Evolutionary conservation across 345 rosid species (phyloP).

Genomic region (Camelina hispida): DNA sequence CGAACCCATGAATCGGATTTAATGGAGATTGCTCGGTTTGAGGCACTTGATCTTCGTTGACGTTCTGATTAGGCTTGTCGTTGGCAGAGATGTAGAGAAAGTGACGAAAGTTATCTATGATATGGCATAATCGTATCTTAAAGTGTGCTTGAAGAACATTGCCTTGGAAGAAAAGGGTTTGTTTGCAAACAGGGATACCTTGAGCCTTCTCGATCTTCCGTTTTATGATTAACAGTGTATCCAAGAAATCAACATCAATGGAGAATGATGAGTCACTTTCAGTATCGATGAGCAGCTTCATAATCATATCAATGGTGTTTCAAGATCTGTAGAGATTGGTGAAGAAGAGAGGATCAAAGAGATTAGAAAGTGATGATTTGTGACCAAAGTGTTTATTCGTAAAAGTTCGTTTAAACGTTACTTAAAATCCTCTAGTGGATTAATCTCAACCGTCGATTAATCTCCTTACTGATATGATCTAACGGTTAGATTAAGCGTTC

Average conservation of each 20-base stretch:
- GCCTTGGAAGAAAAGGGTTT: slow-evolving; percentile 54
- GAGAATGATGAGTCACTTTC: slow-evolving; percentile 1
- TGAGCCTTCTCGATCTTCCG: slow-evolving; percentile 64
- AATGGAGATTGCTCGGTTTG: too few species aligned
- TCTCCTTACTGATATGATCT: too few species aligned
- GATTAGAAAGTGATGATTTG: too few species aligned
- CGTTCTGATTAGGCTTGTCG: not conserved
- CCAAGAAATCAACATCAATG: slow-evolving; percentile 62
- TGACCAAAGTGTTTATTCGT: too few species aligned
- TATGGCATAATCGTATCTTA: not conserved
- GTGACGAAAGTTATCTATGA: slow-evolving; percentile 56
- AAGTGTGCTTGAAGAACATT: slow-evolving; percentile 42
- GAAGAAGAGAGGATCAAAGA: too few species aligned
- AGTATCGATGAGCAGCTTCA: slow-evolving; percentile 46
- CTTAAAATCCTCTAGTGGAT: too few species aligned
- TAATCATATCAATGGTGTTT: slow-evolving; percentile 9
- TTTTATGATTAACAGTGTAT: slow-evolving; percentile 67
- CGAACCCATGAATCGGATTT: too few species aligned
- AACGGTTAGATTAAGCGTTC: too few species aligned
- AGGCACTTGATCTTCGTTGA: too few species aligned
- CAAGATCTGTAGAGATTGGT: not conserved
- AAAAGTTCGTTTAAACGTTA: too few species aligned
- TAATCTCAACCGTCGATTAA: too few species aligned
- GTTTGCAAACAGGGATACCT: slow-evolving; percentile 42
- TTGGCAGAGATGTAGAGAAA: slow-evolving; percentile 48